These are phyloP conservation scores for Xerocomellus amylosporus DNA, from an alignment of 768 basidiomycete species.

Conservation along the genomic window DNA sequence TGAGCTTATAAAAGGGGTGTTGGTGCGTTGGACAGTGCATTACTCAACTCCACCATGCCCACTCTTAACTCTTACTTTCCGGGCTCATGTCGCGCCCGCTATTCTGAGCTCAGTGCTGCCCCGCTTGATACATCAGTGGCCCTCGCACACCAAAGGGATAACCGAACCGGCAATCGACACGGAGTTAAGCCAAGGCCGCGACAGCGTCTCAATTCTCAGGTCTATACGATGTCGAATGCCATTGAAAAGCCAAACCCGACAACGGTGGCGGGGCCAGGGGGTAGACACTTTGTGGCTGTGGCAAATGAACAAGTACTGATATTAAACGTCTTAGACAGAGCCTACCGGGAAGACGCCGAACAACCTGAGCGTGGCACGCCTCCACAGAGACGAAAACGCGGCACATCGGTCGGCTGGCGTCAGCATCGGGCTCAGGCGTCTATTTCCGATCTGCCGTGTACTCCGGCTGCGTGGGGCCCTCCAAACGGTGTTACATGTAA, in stretches of 20 bases:
- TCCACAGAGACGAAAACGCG: slow-evolving; percentile 1
- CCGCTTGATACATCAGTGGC: not conserved
- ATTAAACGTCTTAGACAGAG: slow-evolving; percentile 2
- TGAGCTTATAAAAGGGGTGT: slow-evolving; percentile 5
- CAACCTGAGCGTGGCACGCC: not conserved
- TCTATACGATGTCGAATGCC: not conserved
- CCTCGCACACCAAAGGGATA: not conserved
- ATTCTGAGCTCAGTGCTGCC: not conserved
- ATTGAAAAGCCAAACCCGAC: not conserved
- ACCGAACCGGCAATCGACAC: not conserved
- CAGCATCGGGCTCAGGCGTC: not conserved
- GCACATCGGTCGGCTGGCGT: not conserved
- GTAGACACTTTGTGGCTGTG: slow-evolving; percentile 8
- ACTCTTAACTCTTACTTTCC: not conserved
- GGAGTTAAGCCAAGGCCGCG: not conserved
- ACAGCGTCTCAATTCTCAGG: slow-evolving; percentile 1
- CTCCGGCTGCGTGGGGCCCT: not conserved
- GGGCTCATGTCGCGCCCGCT: not conserved
- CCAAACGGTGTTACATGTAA: not conserved
- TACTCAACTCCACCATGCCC: slow-evolving; percentile 1
- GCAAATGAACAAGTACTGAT: not conserved
- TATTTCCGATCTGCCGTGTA: not conserved
- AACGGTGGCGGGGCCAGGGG: not conserved
- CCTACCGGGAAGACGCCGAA: not conserved
- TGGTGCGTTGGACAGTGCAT: not conserved